These are phyloP conservation scores for Colletotrichum sp. DNA, from an alignment of 2,329 filamentous ascomycete genomes.

Conservation along the genomic window DNA sequence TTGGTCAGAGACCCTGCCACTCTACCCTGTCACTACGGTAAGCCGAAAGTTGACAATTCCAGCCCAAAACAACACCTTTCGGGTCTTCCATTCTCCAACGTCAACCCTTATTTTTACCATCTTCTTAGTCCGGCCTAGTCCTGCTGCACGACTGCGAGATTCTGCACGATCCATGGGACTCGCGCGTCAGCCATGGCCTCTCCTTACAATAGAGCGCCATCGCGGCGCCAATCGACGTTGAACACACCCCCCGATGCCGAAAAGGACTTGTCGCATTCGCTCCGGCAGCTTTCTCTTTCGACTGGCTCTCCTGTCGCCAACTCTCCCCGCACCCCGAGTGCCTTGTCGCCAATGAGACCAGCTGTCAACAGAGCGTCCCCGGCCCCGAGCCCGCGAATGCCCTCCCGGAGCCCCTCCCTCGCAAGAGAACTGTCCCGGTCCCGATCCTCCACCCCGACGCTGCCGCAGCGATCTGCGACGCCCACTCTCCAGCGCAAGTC, in stretches of 20 bases:
- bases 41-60: conserved; percentile 3
- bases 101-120: not conserved
- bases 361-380: conserved; percentile 39
- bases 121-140: not conserved
- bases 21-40: conserved; percentile 5
- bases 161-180: conserved; percentile 1
- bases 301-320: conserved; percentile 28
- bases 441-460: conserved; percentile 46
- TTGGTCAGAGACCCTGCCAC: conserved; percentile 6
- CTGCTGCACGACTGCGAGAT: not conserved
- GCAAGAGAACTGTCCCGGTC: conserved; percentile 47
- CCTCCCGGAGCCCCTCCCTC: conserved; percentile 47
- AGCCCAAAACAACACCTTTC: not conserved
- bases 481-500: conserved; percentile 60
- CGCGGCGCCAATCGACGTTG: conserved; percentile 35
- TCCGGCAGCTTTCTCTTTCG: conserved; percentile 50
- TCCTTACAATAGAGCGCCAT: conserved; percentile 23
- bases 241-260: conserved; percentile 34
- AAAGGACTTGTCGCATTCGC: conserved; percentile 42
- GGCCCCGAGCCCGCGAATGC: conserved; percentile 42
- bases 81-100: not conserved
- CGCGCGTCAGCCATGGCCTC: conserved; percentile 13
- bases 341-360: conserved; percentile 40
- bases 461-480: conserved; percentile 47
- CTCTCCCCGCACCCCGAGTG: conserved; percentile 31